These are phyloP conservation scores for Magnaporthiopsis incrustans DNA, from an alignment of 2,329 filamentous ascomycete species.

Conservation along the genomic window DNA sequence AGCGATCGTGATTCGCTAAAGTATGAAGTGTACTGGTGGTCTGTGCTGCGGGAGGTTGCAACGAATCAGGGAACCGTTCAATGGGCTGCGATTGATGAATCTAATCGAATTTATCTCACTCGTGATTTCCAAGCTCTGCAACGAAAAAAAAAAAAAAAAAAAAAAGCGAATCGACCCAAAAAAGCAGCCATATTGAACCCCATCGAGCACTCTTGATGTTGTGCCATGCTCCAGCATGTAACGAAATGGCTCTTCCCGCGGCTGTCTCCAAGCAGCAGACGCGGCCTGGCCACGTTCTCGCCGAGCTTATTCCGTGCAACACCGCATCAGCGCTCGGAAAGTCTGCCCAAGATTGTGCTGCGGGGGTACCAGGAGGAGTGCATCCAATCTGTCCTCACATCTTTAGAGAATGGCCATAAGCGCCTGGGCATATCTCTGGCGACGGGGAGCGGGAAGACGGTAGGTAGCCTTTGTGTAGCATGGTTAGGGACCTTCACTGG, in stretches of 20 bases:
- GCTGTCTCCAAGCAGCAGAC: conserved; percentile 8
- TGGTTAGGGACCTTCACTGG: background rate
- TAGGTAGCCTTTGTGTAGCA: conserved; percentile 27
- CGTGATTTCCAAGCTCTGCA: no score
- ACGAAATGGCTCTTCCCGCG: background rate
- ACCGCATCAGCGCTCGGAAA: background rate
- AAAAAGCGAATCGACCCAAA: no score
- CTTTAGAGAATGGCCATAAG: conserved; percentile 64
- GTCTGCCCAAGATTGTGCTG: conserved; percentile 41
- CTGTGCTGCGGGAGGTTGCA: background rate
- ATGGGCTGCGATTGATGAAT: no score
- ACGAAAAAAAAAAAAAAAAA: no score
- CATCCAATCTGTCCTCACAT: conserved; percentile 68
- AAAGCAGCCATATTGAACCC: background rate
- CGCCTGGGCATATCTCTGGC: conserved; percentile 78
- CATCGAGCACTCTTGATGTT: background rate
- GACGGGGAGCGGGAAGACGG: conserved; percentile 84
- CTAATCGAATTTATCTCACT: no score
- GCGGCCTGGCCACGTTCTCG: background rate
- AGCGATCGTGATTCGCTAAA: background rate
- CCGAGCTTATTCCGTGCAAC: background rate
- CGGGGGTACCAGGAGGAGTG: conserved; percentile 88
- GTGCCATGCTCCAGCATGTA: background rate
- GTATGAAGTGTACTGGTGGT: background rate
- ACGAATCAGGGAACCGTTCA: no score